These are phyloP conservation scores for Dryas integrifolia DNA, from an alignment of 331 rosid genomes.

Conservation along the genomic window DNA sequence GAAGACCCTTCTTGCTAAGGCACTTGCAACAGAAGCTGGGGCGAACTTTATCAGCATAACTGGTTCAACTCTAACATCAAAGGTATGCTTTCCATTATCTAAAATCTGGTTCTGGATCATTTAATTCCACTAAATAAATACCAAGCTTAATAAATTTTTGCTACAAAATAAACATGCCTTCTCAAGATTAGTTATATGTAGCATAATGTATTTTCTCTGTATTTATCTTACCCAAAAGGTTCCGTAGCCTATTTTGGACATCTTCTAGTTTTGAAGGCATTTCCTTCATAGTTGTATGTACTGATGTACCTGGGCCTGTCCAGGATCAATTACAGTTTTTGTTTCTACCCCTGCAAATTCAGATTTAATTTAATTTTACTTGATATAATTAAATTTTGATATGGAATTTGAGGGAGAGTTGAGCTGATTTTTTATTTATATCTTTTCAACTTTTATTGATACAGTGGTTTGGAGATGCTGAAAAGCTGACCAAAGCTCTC, in stretches of 20 bases:
- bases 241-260: background rate
- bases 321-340: background rate
- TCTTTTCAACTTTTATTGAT: conserved; percentile 29
- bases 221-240: background rate
- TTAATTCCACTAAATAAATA: background rate
- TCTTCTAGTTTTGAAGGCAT: background rate
- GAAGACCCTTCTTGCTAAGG: conserved; percentile 97
- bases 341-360: no score
- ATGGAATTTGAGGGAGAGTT: background rate
- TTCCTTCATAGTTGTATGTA: background rate
- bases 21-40: conserved; percentile 97
- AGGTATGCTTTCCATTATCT: conserved; percentile 44
- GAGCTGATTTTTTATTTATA: conserved; percentile 14
- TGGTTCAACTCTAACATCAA: conserved; percentile 94
- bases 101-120: background rate
- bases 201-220: background rate
- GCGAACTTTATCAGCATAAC: conserved; percentile 96
- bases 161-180: background rate
- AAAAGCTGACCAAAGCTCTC: conserved; percentile 93
- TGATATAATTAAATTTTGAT: background rate
- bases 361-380: background rate
- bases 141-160: background rate
- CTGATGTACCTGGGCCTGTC: no score
- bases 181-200: background rate
- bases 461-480: conserved; percentile 99